These are phyloP conservation scores for Pichia sp. DNA, from an alignment of 1,139 yeast genomes.

Conservation along the genomic window DNA sequence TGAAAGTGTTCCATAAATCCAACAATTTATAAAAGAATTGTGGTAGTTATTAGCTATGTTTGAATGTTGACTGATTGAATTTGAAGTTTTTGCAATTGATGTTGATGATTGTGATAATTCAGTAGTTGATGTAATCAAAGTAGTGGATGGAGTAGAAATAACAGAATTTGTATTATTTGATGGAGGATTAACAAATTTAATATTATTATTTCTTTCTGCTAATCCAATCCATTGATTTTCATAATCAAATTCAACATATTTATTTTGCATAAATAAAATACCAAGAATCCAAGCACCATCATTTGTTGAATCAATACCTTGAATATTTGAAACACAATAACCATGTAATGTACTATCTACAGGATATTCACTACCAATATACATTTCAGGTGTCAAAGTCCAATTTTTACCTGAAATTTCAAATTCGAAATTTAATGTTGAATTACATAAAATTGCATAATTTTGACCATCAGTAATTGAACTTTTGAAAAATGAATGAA, in stretches of 20 bases:
- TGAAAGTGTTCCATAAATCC: conserved; percentile 3
- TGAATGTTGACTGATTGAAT: conserved; percentile 9
- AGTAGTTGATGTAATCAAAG: conserved; percentile 2
- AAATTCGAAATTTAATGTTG: conserved; percentile 35
- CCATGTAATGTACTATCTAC: conserved; percentile 34
- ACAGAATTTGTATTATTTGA: neutral
- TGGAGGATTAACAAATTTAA: conserved; percentile 16
- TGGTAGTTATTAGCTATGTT: neutral
- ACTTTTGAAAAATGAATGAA: conserved; percentile 47
- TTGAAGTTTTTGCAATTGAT: conserved; percentile 9
- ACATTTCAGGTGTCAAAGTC: conserved; percentile 39
- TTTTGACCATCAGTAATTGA: conserved; percentile 51
- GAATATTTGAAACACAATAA: conserved; percentile 61
- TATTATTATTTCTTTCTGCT: conserved; percentile 32
- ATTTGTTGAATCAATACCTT: conserved; percentile 40
- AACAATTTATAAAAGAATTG: neutral
- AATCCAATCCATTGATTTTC: conserved; percentile 47
- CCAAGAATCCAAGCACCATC: conserved; percentile 48
- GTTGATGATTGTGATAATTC: too few species aligned
- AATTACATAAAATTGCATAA: conserved; percentile 55
- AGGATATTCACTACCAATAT: conserved; percentile 44
- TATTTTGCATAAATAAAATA: conserved; percentile 51
- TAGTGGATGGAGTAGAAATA: conserved; percentile 3
- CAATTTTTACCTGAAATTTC: conserved; percentile 40
- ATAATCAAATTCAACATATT: conserved; percentile 55